Evolutionary conservation across 345 rosid species (phyloP), one percentile per base, ranked within the genome.

Genomic region (Erysimum cheiranthoides): DNA sequence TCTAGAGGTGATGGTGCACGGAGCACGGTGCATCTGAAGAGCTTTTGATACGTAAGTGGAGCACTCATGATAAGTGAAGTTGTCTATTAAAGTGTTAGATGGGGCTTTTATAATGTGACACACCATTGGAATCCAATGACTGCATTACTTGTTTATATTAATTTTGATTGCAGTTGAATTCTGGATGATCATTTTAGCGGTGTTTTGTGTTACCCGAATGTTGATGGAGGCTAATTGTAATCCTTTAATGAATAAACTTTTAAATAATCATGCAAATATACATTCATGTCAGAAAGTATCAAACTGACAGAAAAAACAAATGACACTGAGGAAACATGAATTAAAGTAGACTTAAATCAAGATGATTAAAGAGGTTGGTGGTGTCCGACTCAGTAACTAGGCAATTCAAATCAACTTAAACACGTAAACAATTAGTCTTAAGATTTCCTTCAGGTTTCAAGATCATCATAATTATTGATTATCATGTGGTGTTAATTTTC

Each of bases 1-100:
- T 17, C 5, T 13, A 67, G 16, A 68, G 65, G 49, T 38, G 71
- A 45, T 25, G 78, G 78, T 74, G 34, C 53, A 51, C 30, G 45
- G 27, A 63, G 31, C 70, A 74, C 30, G 45, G 27, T 73, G 31
- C 70, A 74, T 53, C 7, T 70, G 5, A 36, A 62, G 50, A 70
- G 59, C 66, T 62, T 76, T 53, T 76, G 66, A 77, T 76, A 70
- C 75, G 75, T 47, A 76, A 70, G 80, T 76, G 80, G 80, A 77
- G 71, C 71, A 76, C 60, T 76, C 80, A 70, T 76, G 80, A 76
- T 70, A 76, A 62, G 75, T 12, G 51, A 70, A 54, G 59, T 36
- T 69, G 70, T 76, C 75, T 76, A 76, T 76, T 76, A 62, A 70
- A 70, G 66, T 69, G 39, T 16, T 62, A 51, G 49, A 17, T 21